These are phyloP conservation scores for Leccinum incarnatum DNA, from an alignment of 768 basidiomycete genomes.

Conservation along the genomic window DNA sequence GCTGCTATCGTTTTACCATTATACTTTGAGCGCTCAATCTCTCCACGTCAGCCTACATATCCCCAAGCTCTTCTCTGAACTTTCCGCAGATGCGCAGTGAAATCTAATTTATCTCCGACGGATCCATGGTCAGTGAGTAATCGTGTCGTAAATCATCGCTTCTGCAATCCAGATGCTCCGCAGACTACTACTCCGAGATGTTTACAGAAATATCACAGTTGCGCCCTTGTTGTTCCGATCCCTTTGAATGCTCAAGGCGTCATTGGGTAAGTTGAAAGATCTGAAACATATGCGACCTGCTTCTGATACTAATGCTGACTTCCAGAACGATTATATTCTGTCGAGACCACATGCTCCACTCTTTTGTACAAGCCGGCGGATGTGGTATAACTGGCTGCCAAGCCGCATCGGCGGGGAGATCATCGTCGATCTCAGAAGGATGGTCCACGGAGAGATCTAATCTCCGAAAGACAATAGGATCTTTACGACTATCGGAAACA, in stretches of 20 bases:
- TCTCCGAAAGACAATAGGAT: not conserved
- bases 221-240: not conserved
- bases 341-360: not conserved
- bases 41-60: not conserved
- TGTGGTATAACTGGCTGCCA: not conserved
- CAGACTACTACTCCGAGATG: not conserved
- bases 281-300: not conserved
- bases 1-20: not conserved
- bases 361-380: not conserved
- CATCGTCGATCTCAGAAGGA: not conserved
- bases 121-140: not conserved
- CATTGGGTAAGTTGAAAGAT: not conserved
- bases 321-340: not conserved
- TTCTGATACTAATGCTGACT: not conserved
- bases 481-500: not conserved
- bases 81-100: not conserved
- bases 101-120: not conserved
- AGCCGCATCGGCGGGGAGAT: not conserved
- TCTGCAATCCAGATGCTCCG: not conserved
- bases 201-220: not conserved
- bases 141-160: not conserved
- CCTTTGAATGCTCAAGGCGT: not conserved
- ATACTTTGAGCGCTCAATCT: not conserved
- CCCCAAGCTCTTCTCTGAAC: not conserved
- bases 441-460: not conserved